Base-by-base conservation (phyloP, 306 rosid species). In the Vigna angularis region DNA sequence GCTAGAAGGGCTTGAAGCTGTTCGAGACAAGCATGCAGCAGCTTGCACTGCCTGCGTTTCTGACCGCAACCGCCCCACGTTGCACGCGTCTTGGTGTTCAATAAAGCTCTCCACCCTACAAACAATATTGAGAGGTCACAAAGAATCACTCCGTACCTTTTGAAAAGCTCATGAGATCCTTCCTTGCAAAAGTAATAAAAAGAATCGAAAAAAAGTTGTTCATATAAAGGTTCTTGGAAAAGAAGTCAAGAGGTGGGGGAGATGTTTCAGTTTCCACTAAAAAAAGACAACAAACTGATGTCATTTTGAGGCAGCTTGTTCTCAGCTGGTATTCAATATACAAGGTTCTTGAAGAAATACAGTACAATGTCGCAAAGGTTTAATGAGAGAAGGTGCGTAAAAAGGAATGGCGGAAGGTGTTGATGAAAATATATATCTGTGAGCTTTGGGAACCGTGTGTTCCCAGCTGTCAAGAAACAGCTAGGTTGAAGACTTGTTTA, bases 51-150 rank as follows among this genome's bases (percentile, higher is more conserved):
- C 53, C 17, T 66, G 70, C 10, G 85, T 13, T 85, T 90, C 95
- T 6, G 89, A 32, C 51, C 85, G 75, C 11, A 88, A 81, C 44
- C 85, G 84, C 6, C 97, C 98, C 89, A 89, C 80, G 70, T 86
- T 93, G 77, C 99, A 95, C 50, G 99, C 93, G 81, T 95, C 99
- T 88, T 95, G 99, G 73, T 95, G 99, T 69, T 95, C 99, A 51
- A 95, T 95, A 85, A 95, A 95, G 80, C 98, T 95, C 86, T 95
- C 99, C 78, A 95, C 99, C 90, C 99, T 96, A 72, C 56, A 66
- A 65, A 34, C 18, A 58, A 24, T 34, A 34, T 58, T 24, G n/a
- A 26, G 47, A 63, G 49, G n/a, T 62, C 65, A 55, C 44, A 36
- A 64, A 72, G 40, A 61, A 81, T 12, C 11, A 49, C 34, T 30